Evolutionary conservation across 306 rosid species (phyloP), one percentile per base, ranked within the genome.

Genomic region (Prinsepia uniflora): DNA sequence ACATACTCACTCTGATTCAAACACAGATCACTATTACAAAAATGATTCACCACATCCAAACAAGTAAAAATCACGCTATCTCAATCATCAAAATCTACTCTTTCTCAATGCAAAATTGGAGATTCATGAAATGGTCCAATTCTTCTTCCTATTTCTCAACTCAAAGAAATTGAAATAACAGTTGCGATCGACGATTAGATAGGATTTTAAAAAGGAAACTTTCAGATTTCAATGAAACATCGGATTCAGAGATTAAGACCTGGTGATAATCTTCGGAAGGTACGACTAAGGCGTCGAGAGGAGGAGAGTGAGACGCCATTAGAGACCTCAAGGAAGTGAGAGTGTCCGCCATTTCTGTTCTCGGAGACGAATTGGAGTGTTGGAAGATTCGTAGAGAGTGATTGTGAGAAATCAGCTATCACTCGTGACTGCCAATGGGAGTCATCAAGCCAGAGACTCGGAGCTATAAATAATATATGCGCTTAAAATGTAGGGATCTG

Each of bases 201-300:
- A 6, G 48, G 2, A 67, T 15, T 12, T 15, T 7, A 11, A 49
- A 10, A 49, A 10, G 5, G 55, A 10, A 69, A 18, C 2, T 10
- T 68, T 34, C 10, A 6, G 24, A 6, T 52, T 53, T 30, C 11
- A 55, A 13, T 6, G 39, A 59, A 10, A 46, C 6, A 40, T 9
- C 6, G 24, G 61, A 20, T 13, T 15, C 9, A 60, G 36, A 45
- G 59, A 73, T 57, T 22, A 17, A 52, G 36, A 94, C 99, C 96
- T 91, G 99, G 39, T 95, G 99, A 80, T 89, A 89, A 76, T 95
- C 99, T 83, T 95, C 97, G 7, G 99, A 95, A 19, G 99, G 99
- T 1, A 95, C 96, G 6, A 91, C 82, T 55, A 95, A 84, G 54
- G 99, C 99, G 61, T 84, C 82, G 5, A 95, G 95, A 17, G 95